Evolutionary conservation across 2,329 filamentous ascomycete genomes (phyloP).

Genomic region (Lasiodiplodia sp.): DNA sequence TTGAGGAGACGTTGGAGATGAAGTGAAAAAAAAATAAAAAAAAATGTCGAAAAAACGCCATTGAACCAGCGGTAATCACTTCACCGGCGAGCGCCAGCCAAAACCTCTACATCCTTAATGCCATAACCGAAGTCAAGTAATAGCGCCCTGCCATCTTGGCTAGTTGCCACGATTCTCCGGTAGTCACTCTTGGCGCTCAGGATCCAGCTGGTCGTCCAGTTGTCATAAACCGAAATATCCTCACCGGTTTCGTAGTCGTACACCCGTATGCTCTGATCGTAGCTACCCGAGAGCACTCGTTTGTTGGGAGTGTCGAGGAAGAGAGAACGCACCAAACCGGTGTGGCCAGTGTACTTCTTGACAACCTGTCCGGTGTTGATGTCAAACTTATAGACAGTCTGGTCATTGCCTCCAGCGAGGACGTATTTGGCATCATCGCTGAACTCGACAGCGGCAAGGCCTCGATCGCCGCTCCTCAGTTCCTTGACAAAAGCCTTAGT

Average conservation of each 20-base stretch:
- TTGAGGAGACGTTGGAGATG: conserved; percentile 5
- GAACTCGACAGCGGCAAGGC: conserved; percentile 94
- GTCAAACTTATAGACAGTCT: conserved; percentile 95
- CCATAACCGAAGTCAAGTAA: conserved; percentile 88
- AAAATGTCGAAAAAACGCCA: conserved; percentile 1
- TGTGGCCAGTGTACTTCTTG: conserved; percentile 81
- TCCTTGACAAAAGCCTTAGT: conserved; percentile 89
- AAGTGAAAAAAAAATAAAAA: conserved; percentile 9
- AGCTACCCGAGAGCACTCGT: conserved; percentile 88
- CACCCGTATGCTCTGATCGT: conserved; percentile 94
- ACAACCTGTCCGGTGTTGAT: conserved; percentile 87
- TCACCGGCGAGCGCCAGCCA: conserved; percentile 20
- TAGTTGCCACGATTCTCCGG: conserved; percentile 89
- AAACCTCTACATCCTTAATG: conserved; percentile 58
- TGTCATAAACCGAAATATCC: conserved; percentile 83
- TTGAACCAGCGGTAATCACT: background rate
- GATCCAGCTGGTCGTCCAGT: conserved; percentile 97
- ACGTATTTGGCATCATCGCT: conserved; percentile 94
- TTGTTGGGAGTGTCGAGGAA: conserved; percentile 89
- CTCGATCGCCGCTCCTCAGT: conserved; percentile 88
- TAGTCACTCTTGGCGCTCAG: conserved; percentile 96
- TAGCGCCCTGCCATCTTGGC: conserved; percentile 89
- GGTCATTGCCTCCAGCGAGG: conserved; percentile 92
- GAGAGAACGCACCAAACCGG: conserved; percentile 84
- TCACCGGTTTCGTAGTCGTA: conserved; percentile 85